Evolutionary conservation across 1,284 basidiomycete species (phyloP), one percentile per base, ranked within the genome.

Genomic region (Cutaneotrichosporon dermatis): DNA sequence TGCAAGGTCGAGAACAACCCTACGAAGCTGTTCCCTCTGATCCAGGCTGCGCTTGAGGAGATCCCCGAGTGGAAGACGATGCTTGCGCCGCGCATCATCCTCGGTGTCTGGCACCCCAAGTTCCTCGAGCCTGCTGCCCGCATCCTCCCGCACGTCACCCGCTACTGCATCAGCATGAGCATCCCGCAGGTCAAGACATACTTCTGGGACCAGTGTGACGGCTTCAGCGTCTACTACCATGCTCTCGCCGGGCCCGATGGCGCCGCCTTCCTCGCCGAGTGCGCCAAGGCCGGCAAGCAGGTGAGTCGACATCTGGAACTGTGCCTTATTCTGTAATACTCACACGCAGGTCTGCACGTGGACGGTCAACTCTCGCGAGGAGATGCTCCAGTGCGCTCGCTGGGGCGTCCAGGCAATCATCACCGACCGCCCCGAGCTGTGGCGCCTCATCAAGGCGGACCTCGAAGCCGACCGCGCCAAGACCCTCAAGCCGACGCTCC

Each of bases 301-400:
- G 25, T 25, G 25, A 25, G 25, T 25, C 25, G 25, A 25, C 25
- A 25, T 25, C 25, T 25, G 25, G 25, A 2, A 25, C 25, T 25
- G 25, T 25, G 25, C 25, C 25, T 25, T 25, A 25, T 25, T 25
- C 25, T 25, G 25, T 25, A 25, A 25, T 25, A 25, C 25, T 25
- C 25, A 25, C 25, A 25, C 25, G 3, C 25, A 25, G 69, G 70
- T 97, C 50, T 88, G 93, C 44, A 57, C 59, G 5, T 67, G 63
- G 64, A 99, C 95, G 0, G 94, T 98, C 36, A 99, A 98, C 75
- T 84, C 88, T 51, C 85, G 86, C 9, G 85, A 86, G 61, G 88
- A 95, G 74, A 97, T 99, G 94, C 88, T 95, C 80, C 90, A 97
- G 84, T 92, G 91, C 61, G 88, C 89, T 15, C 82, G 92, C 66